Evolutionary conservation across 768 basidiomycete genomes (phyloP), one percentile per base, ranked within the genome.

Genomic region (Pulveroboletus frians): DNA sequence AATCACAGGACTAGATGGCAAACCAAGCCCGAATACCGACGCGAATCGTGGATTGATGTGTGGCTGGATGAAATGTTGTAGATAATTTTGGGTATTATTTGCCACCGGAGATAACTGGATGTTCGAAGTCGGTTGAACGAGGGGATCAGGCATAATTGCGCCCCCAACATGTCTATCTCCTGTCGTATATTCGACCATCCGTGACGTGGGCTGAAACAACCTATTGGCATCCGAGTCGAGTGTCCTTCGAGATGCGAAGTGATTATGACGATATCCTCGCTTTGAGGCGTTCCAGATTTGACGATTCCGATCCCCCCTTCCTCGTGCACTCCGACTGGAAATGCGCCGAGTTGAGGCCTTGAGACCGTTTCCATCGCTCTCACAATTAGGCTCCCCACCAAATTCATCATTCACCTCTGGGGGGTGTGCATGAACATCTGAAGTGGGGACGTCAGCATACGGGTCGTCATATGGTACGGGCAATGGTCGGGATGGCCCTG

Each of bases 41-140:
- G 86, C 85, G 65, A 91, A 90, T 10, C 83, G 76, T 9, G 88
- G 88, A 57, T 91, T 90, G 50, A 91, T 90, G 59, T 91, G 88
- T 6, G 88, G 88, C 55, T 88, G 85, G n/a, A 88, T 72, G 60
- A 73, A 61, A 27, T 59, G 53, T 39, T 61, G 66, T 15, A 41
- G 39, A 20, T 61, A 64, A 46, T 48, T 47, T 43, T 56, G 49
- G 7, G 52, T 39, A 38, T 36, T 42, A 30, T 36, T 54, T 20
- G 34, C 26, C 29, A 41, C 55, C 2, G 53, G 53, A 49, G 51
- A 53, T 27, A 46, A n/a, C 66, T 61, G 66, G 11, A 56, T 17
- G 41, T 47, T 44, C 18, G 53, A 44, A 43, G 48, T 15, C 9
- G 50, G 47, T 43, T 56, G 60, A 10, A 39, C 31, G 17, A 40